Evolutionary conservation across 2,329 filamentous ascomycete genomes (phyloP).

Genomic region (Chrysosphaeria jannelii): DNA sequence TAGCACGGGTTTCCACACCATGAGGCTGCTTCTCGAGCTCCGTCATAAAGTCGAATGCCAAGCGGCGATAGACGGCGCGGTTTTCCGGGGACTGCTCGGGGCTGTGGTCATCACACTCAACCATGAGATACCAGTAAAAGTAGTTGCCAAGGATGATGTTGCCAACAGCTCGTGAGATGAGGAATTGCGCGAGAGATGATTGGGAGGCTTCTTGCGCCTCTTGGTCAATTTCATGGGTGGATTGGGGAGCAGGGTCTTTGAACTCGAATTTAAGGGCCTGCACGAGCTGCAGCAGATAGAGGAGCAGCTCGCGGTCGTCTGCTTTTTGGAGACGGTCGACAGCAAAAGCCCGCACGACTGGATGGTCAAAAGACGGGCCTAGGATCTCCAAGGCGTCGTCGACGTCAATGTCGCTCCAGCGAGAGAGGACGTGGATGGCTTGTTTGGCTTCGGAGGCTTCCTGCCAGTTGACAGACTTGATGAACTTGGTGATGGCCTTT

Average conservation of each 20-base stretch:
- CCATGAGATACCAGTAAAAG: constrained; percentile 95
- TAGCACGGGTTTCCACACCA: constrained; percentile 44
- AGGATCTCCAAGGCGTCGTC: constrained; percentile 88
- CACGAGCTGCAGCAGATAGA: constrained; percentile 81
- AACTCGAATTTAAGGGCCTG: constrained; percentile 88
- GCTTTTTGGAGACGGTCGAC: constrained; percentile 77
- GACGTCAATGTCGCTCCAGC: constrained; percentile 91
- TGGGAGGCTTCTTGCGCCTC: constrained; percentile 29
- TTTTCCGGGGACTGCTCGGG: constrained; percentile 41
- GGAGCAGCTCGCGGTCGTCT: constrained; percentile 65
- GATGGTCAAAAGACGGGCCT: constrained; percentile 72
- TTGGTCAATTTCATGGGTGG: background rate
- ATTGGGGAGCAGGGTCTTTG: constrained; percentile 18
- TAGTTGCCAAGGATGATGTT: constrained; percentile 86
- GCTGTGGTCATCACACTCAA: constrained; percentile 71
- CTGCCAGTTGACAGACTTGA: constrained; percentile 33
- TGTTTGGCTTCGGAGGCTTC: constrained; percentile 21
- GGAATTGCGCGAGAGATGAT: constrained; percentile 65
- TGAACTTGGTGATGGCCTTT: constrained; percentile 75
- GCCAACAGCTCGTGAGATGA: constrained; percentile 61
- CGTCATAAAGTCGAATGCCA: constrained; percentile 88
- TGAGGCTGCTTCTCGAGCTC: constrained; percentile 44
- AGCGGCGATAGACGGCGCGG: constrained; percentile 65
- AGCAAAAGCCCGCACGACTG: constrained; percentile 68
- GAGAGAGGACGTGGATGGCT: constrained; percentile 63